phyloP scores from a whole-genome alignment of 2,329 filamentous ascomycete genomes.

The Ophidiomyces ophidiicola region DNA sequence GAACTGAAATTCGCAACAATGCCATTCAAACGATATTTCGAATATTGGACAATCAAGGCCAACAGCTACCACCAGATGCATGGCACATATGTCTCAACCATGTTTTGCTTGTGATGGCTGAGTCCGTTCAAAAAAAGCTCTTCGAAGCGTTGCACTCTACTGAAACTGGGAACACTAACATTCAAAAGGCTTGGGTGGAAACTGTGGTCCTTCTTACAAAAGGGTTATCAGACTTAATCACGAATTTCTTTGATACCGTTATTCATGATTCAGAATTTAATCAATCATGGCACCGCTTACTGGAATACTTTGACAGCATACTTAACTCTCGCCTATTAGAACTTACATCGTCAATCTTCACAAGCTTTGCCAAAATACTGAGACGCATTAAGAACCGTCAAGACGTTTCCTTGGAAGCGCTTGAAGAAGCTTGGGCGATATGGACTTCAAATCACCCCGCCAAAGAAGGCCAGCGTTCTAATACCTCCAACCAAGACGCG shows the following conservation, averaged over 20 bases:
- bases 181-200: constrained; percentile 52
- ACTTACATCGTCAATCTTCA: constrained; percentile 59
- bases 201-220: constrained; percentile 63
- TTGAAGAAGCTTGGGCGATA: constrained; percentile 54
- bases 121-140: constrained; percentile 50
- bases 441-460: constrained; percentile 57
- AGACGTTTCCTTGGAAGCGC: constrained; percentile 35
- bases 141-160: constrained; percentile 17
- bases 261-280: constrained; percentile 55
- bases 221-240: constrained; percentile 60
- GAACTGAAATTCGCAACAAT: constrained; percentile 38
- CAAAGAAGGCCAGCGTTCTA: constrained; percentile 33
- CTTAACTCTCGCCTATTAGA: constrained; percentile 54
- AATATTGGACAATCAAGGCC: constrained; percentile 84
- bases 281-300: constrained; percentile 60
- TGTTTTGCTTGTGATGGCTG: constrained; percentile 66
- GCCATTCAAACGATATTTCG: constrained; percentile 82
- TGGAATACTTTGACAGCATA: constrained; percentile 55
- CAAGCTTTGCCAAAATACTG: constrained; percentile 53
- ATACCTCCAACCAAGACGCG: constrained; percentile 62
- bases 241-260: constrained; percentile 63
- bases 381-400: constrained; percentile 33
- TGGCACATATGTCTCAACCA: constrained; percentile 75
- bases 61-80: constrained; percentile 60
- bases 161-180: constrained; percentile 13